Evolutionary conservation across 2,329 filamentous ascomycete species (phyloP).

Genomic region (Apiospora hydei): DNA sequence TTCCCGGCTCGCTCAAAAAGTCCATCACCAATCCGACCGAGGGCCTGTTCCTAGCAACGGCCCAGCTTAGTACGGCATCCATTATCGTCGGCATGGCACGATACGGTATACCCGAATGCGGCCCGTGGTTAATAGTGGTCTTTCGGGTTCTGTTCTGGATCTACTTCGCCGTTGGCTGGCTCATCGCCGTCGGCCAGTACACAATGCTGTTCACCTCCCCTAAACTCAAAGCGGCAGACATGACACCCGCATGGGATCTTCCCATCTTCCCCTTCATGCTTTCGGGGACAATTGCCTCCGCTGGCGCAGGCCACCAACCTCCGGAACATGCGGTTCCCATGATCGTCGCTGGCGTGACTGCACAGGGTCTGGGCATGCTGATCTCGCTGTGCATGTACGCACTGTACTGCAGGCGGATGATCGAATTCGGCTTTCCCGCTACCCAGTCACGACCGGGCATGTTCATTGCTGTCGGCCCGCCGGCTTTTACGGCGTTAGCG

Average conservation of each 20-base stretch:
- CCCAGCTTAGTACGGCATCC: constrained; percentile 49
- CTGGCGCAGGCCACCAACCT: constrained; percentile 42
- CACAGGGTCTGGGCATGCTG: constrained; percentile 54
- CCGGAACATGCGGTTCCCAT: constrained; percentile 45
- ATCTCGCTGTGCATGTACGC: constrained; percentile 53
- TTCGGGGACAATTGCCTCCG: constrained; percentile 45
- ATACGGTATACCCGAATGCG: constrained; percentile 46
- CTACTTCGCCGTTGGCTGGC: constrained; percentile 49
- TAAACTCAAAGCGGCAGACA: constrained; percentile 45
- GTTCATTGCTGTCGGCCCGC: constrained; percentile 60
- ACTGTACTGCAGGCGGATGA: constrained; percentile 50
- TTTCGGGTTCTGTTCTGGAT: constrained; percentile 51
- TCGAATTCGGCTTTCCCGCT: constrained; percentile 50
- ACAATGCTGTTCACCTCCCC: constrained; percentile 46
- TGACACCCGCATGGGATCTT: constrained; percentile 48
- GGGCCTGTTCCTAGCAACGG: constrained; percentile 52
- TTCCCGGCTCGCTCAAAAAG: constrained; percentile 50
- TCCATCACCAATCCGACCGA: constrained; percentile 59
- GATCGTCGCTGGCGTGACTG: constrained; percentile 50
- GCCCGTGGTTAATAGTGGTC: constrained; percentile 47
- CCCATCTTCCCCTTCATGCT: constrained; percentile 46
- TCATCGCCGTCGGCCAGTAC: constrained; percentile 48
- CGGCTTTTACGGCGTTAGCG: constrained; percentile 51
- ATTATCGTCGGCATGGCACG: constrained; percentile 51
- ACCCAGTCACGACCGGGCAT: constrained; percentile 47